These are phyloP conservation scores for Yamadazyma buinensis DNA, from an alignment of 1,139 yeast species.

Conservation along the genomic window DNA sequence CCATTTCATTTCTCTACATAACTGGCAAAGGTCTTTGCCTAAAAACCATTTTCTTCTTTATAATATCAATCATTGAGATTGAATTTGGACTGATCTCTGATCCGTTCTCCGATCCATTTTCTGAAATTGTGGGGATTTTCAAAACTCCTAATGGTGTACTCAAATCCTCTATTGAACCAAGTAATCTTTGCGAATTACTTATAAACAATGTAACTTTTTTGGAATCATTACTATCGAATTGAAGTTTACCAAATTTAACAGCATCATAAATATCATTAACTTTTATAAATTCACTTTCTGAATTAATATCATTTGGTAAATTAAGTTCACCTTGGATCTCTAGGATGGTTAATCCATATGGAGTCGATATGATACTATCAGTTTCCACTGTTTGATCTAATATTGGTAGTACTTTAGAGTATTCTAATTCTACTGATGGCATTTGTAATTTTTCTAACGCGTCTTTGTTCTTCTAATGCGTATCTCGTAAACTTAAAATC, in stretches of 20 bases:
- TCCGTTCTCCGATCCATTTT: no score
- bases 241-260: constrained; percentile 56
- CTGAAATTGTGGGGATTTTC: constrained; percentile 19
- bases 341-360: constrained; percentile 53
- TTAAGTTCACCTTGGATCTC: constrained; percentile 74
- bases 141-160: constrained; percentile 62
- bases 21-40: constrained; percentile 69
- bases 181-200: constrained; percentile 62
- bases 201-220: constrained; percentile 53
- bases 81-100: constrained; percentile 13
- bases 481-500: no score
- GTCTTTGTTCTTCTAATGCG: constrained; percentile 1
- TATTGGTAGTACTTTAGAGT: constrained; percentile 20
- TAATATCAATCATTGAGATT: constrained; percentile 48
- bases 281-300: constrained; percentile 26
- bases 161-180: constrained; percentile 54
- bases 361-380: constrained; percentile 40
- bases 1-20: constrained; percentile 39
- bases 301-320: constrained; percentile 36
- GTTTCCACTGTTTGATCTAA: constrained; percentile 12
- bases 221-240: constrained; percentile 42
- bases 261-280: constrained; percentile 42
- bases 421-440: constrained; percentile 29
- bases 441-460: no score
- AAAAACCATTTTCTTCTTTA: constrained; percentile 54